Conservation (phyloP, 768 basidiomycete species). For the Tylopilus felleus region DNA sequence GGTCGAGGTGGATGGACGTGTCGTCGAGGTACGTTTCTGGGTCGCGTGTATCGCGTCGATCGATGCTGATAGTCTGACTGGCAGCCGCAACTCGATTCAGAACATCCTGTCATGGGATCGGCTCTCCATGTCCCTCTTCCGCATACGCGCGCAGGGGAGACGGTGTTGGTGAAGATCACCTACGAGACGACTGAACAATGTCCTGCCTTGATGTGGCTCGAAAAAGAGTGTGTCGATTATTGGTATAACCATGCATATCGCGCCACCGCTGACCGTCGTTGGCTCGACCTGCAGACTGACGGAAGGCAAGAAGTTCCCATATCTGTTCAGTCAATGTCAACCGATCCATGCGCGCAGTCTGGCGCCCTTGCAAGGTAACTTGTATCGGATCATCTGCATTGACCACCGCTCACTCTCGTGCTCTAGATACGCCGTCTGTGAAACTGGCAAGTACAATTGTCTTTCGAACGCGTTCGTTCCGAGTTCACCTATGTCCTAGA, state of each 20-base stretch:
- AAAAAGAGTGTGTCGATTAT: conserved; percentile 54
- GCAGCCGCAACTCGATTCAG: conserved; percentile 48
- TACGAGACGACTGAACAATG: conserved; percentile 74
- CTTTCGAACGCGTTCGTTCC: background rate
- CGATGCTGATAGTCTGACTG: background rate
- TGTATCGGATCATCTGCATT: background rate
- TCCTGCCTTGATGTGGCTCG: conserved; percentile 86
- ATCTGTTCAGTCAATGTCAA: conserved; percentile 90
- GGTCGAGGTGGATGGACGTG: conserved; percentile 47
- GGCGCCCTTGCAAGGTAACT: conserved; percentile 70
- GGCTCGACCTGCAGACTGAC: conserved; percentile 55
- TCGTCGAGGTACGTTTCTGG: conserved; percentile 41
- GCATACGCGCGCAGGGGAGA: conserved; percentile 33
- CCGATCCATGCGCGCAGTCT: conserved; percentile 65
- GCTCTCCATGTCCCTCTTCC: conserved; percentile 63
- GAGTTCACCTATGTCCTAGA: conserved; percentile 38
- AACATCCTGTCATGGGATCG: conserved; percentile 74
- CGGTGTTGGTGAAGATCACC: conserved; percentile 46
- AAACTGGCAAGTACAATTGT: conserved; percentile 61
- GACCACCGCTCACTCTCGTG: background rate
- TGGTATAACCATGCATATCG: background rate
- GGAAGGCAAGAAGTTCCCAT: conserved; percentile 79
- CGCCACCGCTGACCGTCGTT: background rate
- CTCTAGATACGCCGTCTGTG: conserved; percentile 75
- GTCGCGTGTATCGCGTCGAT: background rate